Percentiles rank a stretch among this genome's conserved stretches.
Evolutionary conservation across 495 filamentous ascomycete species (phyloP).

Genomic region (Coniosporium apollinis): DNA sequence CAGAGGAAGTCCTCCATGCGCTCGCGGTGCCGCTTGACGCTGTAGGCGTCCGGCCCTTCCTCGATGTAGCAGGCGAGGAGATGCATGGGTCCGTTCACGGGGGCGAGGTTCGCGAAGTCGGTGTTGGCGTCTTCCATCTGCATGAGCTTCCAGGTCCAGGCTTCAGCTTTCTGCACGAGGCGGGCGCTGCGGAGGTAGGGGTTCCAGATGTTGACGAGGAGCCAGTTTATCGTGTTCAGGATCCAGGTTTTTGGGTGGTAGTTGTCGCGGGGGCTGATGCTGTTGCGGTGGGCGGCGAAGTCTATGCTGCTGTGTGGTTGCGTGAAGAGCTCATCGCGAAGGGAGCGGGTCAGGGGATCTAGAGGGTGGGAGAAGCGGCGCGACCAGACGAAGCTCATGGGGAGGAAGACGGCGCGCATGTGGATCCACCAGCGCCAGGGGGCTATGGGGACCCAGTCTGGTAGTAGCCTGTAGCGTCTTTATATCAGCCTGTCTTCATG

Average conservation of each 20-base stretch:
- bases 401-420: slow-evolving; percentile 80
- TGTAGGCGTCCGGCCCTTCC: slow-evolving; percentile 62
- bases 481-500: no score
- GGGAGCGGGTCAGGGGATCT: slow-evolving; percentile 48
- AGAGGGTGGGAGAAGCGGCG: slow-evolving; percentile 55
- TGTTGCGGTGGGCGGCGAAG: slow-evolving; percentile 65
- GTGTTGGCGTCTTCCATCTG: slow-evolving; percentile 83
- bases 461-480: slow-evolving; percentile 42
- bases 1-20: slow-evolving; percentile 75
- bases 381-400: slow-evolving; percentile 83
- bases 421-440: slow-evolving; percentile 99
- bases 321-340: slow-evolving; percentile 74
- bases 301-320: slow-evolving; percentile 63
- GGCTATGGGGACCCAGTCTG: slow-evolving; percentile 86
- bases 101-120: slow-evolving; percentile 69
- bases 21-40: slow-evolving; percentile 63
- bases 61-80: slow-evolving; percentile 64
- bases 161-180: slow-evolving; percentile 49
- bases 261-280: slow-evolving; percentile 62
- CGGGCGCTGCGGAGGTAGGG: slow-evolving; percentile 47
- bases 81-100: slow-evolving; percentile 83
- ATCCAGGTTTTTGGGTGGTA: slow-evolving; percentile 86
- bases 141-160: slow-evolving; percentile 60
- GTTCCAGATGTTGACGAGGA: slow-evolving; percentile 61
- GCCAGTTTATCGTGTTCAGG: slow-evolving; percentile 55